Conservation (phyloP, 2,329 filamentous ascomycete species). For the Scytalidium sp. region DNA sequence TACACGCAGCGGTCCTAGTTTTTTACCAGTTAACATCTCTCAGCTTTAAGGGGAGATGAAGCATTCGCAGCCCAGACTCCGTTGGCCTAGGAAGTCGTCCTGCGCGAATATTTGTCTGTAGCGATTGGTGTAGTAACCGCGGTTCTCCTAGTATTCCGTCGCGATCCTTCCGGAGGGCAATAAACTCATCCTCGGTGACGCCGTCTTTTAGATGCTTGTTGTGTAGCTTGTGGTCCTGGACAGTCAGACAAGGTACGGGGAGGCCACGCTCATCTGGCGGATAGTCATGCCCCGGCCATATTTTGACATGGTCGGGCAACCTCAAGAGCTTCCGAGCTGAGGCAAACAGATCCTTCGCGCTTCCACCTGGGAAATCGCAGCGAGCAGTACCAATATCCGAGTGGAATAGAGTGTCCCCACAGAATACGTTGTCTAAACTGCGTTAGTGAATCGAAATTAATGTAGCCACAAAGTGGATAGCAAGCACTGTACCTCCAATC, state of each 20-base stretch:
- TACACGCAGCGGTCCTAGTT: too few relatives aligned
- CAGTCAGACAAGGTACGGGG: conserved; percentile 40
- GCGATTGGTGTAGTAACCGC: conserved; percentile 43
- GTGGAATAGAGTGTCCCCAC: conserved; percentile 50
- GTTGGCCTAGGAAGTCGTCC: conserved; percentile 24
- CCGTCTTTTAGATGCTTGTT: conserved; percentile 48
- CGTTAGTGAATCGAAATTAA: neutral
- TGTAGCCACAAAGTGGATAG: neutral
- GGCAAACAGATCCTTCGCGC: conserved; percentile 37
- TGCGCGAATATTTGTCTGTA: conserved; percentile 50
- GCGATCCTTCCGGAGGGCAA: conserved; percentile 37
- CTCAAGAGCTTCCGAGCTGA: conserved; percentile 40
- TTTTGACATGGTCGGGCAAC: conserved; percentile 39
- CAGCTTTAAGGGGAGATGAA: conserved; percentile 14
- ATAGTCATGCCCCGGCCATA: conserved; percentile 55
- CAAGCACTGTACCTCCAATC: conserved; percentile 38
- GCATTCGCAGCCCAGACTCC: neutral
- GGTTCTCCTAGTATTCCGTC: conserved; percentile 41
- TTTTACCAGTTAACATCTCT: too few relatives aligned
- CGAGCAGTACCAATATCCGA: conserved; percentile 48
- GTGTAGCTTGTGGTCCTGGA: conserved; percentile 37
- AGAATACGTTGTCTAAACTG: conserved; percentile 37
- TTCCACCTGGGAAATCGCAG: conserved; percentile 52
- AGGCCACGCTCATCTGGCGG: conserved; percentile 28
- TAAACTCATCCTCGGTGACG: conserved; percentile 39